Evolutionary conservation across 1,139 yeast species (phyloP).

Genomic region (Zygosaccharomyces pseudobailii): DNA sequence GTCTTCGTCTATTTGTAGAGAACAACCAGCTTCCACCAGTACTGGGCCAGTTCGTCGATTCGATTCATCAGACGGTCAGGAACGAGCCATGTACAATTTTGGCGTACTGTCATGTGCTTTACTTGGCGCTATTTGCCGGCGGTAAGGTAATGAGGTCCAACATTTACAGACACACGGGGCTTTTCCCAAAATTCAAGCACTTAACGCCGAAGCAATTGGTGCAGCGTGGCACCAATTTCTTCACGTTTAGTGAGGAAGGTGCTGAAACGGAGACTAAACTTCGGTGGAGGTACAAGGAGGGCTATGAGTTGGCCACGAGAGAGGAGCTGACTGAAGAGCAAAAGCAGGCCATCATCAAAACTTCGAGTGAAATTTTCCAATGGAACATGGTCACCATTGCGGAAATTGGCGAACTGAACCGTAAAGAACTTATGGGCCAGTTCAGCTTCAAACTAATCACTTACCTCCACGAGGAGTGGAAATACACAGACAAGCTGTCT

Average conservation of each 20-base stretch:
- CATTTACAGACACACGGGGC: slow-evolving; percentile 59
- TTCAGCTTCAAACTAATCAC: slow-evolving; percentile 51
- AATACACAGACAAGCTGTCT: slow-evolving; percentile 21
- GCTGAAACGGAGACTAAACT: slow-evolving; percentile 64
- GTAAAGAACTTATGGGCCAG: slow-evolving; percentile 50
- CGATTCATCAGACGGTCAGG: slow-evolving; percentile 48
- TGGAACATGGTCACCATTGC: slow-evolving; percentile 56
- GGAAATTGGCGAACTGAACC: slow-evolving; percentile 64
- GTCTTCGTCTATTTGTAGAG: slow-evolving; percentile 30
- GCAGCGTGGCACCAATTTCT: slow-evolving; percentile 59
- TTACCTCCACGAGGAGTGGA: slow-evolving; percentile 31
- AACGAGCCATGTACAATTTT: slow-evolving; percentile 67
- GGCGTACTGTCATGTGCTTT: slow-evolving; percentile 86
- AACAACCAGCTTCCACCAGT: slow-evolving; percentile 41
- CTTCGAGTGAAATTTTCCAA: slow-evolving; percentile 59
- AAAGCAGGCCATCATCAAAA: slow-evolving; percentile 65
- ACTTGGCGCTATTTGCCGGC: slow-evolving; percentile 83
- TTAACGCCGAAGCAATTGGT: slow-evolving; percentile 58
- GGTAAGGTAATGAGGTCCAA: slow-evolving; percentile 70
- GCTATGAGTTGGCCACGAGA: slow-evolving; percentile 73
- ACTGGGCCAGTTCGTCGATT: slow-evolving; percentile 59
- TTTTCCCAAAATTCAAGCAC: slow-evolving; percentile 70
- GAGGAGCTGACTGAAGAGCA: slow-evolving; percentile 61
- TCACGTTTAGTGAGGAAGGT: slow-evolving; percentile 66
- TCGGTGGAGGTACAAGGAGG: slow-evolving; percentile 64